Percentiles rank a stretch among this genome's conserved stretches.
Evolutionary conservation across 257 asterid genomes (phyloP).

Genomic region (Thymus mandschuricus): DNA sequence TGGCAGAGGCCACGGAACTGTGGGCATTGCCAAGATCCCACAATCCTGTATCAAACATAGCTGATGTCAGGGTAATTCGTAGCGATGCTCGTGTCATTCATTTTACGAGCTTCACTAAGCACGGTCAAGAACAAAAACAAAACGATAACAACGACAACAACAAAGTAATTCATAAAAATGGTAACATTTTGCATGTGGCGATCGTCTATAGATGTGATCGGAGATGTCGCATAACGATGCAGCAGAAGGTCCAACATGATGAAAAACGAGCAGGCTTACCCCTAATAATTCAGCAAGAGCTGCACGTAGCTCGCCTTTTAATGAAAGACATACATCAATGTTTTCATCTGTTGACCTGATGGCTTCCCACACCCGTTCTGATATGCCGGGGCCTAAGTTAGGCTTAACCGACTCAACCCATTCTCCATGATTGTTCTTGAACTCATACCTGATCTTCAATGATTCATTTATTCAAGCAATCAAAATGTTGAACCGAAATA

Average conservation of each 20-base stretch:
- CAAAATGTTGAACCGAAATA: neutral
- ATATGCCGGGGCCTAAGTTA: constrained; percentile 75
- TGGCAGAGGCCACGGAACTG: constrained; percentile 92
- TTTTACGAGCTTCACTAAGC: neutral
- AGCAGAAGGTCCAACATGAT: neutral
- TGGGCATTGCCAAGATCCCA: constrained; percentile 81
- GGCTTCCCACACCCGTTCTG: constrained; percentile 78
- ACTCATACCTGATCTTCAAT: constrained; percentile 59
- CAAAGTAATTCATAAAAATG: neutral
- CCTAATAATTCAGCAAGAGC: constrained; percentile 68
- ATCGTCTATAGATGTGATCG: neutral
- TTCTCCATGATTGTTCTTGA: constrained; percentile 85
- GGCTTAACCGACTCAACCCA: constrained; percentile 78
- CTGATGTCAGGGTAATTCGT: neutral
- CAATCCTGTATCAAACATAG: constrained; percentile 45
- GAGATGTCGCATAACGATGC: neutral
- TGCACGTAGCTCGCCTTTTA: constrained; percentile 63
- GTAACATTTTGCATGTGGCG: neutral
- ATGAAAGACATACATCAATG: constrained; percentile 45
- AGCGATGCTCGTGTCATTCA: neutral
- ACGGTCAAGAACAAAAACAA: neutral
- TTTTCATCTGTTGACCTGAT: constrained; percentile 58
- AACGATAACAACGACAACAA: neutral
- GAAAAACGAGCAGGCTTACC: constrained; percentile 43
- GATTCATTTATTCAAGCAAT: constrained; percentile 9